Base-by-base conservation (phyloP, 2,329 filamentous ascomycete genomes). In the Xylaria sp. region DNA sequence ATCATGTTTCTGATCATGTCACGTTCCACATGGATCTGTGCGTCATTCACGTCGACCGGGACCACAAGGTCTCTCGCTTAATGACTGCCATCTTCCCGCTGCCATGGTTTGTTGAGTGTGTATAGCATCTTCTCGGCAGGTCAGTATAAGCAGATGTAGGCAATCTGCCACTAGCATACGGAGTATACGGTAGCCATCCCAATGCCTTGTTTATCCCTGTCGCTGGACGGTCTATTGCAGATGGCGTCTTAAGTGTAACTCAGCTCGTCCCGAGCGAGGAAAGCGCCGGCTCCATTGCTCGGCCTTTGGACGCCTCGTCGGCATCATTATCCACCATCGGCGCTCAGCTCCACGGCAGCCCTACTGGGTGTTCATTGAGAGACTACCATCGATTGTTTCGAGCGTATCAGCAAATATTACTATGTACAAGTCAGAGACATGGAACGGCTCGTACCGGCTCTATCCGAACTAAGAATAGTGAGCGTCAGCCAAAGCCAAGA, bases 151-250 rank as follows among this genome's bases (percentile, higher is more conserved):
- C 50, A 31, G 50, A 15, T 31, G 50, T 52, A 52, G 25, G 50
- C 34, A 31, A 52, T 52, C 50, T n/a, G 62, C 54, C 20, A 41
- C 44, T 58, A 37, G 37, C 10, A 59, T 52, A 34, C 10, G 10
- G 8, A 9, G 34, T 10, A 37, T 10, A 9, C 8, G 7, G 34
- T 52, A 37, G 55, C 13, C 46, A 12, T 59, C 50, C 23, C 23
- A n/a, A 12, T 65, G 52, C 63, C 55, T 59, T 58, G 63, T 34
- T 59, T 65, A 34, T 52, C 54, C 63, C 23, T 10, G 55, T 52
- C 12, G 9, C 20, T 31, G 18, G 34, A 23, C 9, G 31, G 39
- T n/a, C 34, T 58, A 58, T 58, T 65, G 63, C 44, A 31, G 23
- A 34, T 59, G 63, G 63, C 63, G 55, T 54, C 18, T 13, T 31